Percentiles rank a stretch among this genome's conserved stretches.
Evolutionary conservation across 176 grass and related monocot genomes (phyloP).

Genomic region (Hsuehochloa calcarea): DNA sequence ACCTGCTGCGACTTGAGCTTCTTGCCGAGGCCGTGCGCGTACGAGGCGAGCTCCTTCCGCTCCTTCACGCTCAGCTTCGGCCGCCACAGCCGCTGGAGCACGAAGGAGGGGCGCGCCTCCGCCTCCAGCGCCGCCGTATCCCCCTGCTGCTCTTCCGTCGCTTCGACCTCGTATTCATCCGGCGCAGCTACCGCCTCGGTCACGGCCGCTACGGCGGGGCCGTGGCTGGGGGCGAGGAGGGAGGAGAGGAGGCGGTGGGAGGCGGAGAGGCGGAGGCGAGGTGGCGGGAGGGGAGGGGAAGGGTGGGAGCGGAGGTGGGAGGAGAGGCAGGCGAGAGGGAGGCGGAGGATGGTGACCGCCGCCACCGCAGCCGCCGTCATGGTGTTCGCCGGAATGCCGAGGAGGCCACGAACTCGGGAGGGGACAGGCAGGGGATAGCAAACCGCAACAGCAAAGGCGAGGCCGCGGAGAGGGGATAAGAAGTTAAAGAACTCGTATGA

Average conservation of each 20-base stretch:
- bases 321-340: constrained; percentile 44
- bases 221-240: constrained; percentile 22
- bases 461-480: neutral
- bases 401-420: neutral
- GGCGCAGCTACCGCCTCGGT: constrained; percentile 8
- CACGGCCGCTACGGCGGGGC: constrained; percentile 8
- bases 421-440: constrained; percentile 26
- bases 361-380: constrained; percentile 36
- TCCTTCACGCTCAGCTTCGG: constrained; percentile 86
- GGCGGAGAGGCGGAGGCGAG: constrained; percentile 22
- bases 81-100: constrained; percentile 49
- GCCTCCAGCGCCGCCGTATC: constrained; percentile 8
- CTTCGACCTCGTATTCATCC: constrained; percentile 25
- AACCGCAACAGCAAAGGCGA: neutral
- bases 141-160: constrained; percentile 11
- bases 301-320: constrained; percentile 23
- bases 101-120: constrained; percentile 17
- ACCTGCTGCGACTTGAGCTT: constrained; percentile 94
- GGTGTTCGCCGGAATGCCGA: constrained; percentile 45
- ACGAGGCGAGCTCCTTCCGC: constrained; percentile 85
- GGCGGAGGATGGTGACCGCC: constrained; percentile 45
- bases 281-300: neutral
- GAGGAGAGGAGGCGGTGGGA: constrained; percentile 26
- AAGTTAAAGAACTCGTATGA: too few relatives aligned
- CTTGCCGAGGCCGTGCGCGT: constrained; percentile 83